phyloP scores from a whole-genome alignment of 2,329 filamentous ascomycete species.

The Orbilia javanica region DNA sequence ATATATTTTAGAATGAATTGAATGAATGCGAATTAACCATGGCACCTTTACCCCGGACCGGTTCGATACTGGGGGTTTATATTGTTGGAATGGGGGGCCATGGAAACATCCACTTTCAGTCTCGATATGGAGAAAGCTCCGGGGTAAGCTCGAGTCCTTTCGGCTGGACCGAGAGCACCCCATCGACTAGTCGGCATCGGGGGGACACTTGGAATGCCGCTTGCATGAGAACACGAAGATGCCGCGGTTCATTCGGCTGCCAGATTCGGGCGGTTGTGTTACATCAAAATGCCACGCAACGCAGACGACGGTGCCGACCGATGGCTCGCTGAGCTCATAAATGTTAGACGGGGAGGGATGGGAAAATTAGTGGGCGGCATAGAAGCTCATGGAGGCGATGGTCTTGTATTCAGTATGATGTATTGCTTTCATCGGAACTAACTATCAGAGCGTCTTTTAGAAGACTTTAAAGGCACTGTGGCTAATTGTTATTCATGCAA shows the following conservation, averaged over 20 bases:
- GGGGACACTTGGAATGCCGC: constrained; percentile 6
- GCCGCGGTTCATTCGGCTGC: constrained; percentile 58
- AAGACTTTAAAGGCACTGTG: too few relatives aligned
- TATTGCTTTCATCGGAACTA: too few relatives aligned
- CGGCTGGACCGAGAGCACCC: constrained; percentile 47
- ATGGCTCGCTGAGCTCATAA: too few relatives aligned
- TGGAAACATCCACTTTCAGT: constrained; percentile 1
- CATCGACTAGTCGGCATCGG: constrained; percentile 26
- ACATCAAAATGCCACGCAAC: constrained; percentile 24
- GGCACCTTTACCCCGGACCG: constrained; percentile 3
- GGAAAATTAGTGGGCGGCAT: too few relatives aligned
- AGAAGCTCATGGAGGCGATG: too few relatives aligned
- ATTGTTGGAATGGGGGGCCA: constrained; percentile 13
- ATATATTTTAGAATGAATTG: constrained; percentile 1
- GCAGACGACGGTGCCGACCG: too few relatives aligned
- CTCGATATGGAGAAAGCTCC: constrained; percentile 54
- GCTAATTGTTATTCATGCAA: too few relatives aligned
- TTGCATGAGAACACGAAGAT: constrained; percentile 39
- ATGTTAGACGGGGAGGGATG: too few relatives aligned
- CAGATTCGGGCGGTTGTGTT: constrained; percentile 29
- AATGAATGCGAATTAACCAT: background rate
- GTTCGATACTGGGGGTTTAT: constrained; percentile 12
- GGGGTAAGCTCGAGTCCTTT: constrained; percentile 37
- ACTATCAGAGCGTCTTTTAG: too few relatives aligned
- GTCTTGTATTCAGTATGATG: too few relatives aligned